phyloP scores from a whole-genome alignment of 2,329 filamentous ascomycete genomes.

The Leptographium radiaticola region DNA sequence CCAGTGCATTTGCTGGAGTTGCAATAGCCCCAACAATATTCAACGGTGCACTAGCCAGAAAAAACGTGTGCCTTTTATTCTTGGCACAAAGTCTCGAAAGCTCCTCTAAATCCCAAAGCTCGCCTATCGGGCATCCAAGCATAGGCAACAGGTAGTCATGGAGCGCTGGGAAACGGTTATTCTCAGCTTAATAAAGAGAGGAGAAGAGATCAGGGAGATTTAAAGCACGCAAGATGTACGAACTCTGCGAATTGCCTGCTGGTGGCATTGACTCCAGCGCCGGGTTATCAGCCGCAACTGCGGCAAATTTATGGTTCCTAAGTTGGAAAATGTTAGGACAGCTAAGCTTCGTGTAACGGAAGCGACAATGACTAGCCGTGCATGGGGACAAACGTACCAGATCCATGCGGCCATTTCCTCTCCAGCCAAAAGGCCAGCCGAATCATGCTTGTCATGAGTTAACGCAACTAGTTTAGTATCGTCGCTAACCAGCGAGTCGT shows the following conservation, averaged over 20 bases:
- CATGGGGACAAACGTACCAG: constrained; percentile 18
- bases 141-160: background rate
- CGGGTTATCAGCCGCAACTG: constrained; percentile 43
- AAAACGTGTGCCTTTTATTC: background rate
- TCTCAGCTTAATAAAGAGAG: background rate
- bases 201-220: no score
- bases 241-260: background rate
- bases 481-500: constrained; percentile 20
- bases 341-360: no score
- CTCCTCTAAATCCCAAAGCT: background rate
- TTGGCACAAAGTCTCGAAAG: background rate
- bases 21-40: background rate
- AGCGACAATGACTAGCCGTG: no score
- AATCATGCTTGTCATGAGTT: background rate
- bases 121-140: background rate
- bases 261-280: constrained; percentile 30
- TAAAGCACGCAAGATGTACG: no score
- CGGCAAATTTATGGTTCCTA: constrained; percentile 38
- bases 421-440: constrained; percentile 20
- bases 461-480: constrained; percentile 5
- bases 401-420: constrained; percentile 40
- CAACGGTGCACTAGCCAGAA: background rate
- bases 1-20: background rate
- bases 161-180: background rate
- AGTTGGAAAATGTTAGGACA: no score